These are phyloP conservation scores for Citrus mangshanensis DNA, from an alignment of 345 rosid species.

Conservation along the genomic window DNA sequence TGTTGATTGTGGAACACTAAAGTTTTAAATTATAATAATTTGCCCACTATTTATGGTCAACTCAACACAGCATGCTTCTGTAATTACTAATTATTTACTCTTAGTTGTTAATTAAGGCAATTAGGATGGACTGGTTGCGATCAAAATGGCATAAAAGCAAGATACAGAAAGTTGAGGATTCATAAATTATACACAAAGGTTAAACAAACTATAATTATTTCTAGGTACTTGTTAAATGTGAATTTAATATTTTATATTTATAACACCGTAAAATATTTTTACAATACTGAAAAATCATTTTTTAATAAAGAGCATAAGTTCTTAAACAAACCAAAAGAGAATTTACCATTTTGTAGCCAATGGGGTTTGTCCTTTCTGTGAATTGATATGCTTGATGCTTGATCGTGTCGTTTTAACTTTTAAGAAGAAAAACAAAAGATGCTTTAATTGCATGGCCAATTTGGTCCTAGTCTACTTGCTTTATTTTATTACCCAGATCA, in stretches of 20 bases:
- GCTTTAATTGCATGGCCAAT: background rate
- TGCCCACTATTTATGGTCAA: conserved; percentile 8
- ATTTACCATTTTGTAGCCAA: background rate
- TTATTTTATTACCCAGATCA: background rate
- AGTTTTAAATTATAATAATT: background rate
- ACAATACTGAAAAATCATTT: no score
- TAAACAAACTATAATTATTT: no score
- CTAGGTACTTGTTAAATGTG: no score
- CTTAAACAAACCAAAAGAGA: background rate
- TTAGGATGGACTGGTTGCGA: background rate
- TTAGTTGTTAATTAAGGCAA: background rate
- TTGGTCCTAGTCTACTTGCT: background rate
- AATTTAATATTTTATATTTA: no score
- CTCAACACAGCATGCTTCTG: background rate
- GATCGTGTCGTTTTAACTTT: conserved; percentile 4
- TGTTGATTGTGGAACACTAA: background rate
- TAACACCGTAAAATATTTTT: no score
- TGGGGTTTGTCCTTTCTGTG: background rate
- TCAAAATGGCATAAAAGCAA: background rate
- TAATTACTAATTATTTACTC: no score
- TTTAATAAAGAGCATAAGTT: no score
- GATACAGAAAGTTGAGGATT: background rate
- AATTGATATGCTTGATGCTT: conserved; percentile 4
- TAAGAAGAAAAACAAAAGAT: conserved; percentile 3
- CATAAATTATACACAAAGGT: background rate